These are phyloP conservation scores for Oryza rufipogon DNA, from an alignment of 176 grass and related monocot genomes.

Conservation along the genomic window DNA sequence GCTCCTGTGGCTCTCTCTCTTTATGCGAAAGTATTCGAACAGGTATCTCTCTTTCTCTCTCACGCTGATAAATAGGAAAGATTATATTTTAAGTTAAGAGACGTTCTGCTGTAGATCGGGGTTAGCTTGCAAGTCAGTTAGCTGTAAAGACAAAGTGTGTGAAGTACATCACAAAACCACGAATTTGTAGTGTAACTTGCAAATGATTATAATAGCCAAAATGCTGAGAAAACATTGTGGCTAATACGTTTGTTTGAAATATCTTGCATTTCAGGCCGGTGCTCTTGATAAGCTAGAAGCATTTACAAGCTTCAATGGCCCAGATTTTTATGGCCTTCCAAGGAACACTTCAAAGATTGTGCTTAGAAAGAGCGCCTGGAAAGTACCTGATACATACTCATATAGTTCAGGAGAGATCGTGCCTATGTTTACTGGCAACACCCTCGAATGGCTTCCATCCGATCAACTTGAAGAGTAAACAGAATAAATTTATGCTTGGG, in stretches of 20 bases:
- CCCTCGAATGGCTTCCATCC: constrained; percentile 68
- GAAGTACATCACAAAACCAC: background rate
- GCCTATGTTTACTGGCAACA: constrained; percentile 74
- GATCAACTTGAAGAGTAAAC: constrained; percentile 45
- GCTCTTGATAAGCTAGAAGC: constrained; percentile 86
- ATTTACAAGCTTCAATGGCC: constrained; percentile 95
- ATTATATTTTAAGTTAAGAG: constrained; percentile 16
- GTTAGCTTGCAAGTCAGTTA: background rate
- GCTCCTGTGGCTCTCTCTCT: constrained; percentile 87
- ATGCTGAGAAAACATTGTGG: background rate
- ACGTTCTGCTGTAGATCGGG: constrained; percentile 5
- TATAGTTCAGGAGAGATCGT: constrained; percentile 71
- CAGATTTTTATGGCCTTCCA: constrained; percentile 94
- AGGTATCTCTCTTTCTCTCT: constrained; percentile 53
- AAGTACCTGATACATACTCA: constrained; percentile 67
- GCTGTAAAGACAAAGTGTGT: background rate
- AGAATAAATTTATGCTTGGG: background rate
- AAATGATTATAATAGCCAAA: background rate
- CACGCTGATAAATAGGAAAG: background rate
- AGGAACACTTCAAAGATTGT: constrained; percentile 73
- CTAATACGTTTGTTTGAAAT: constrained; percentile 10
- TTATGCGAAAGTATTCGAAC: constrained; percentile 89
- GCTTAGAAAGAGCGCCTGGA: constrained; percentile 74
- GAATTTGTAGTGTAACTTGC: background rate
- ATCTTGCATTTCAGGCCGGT: constrained; percentile 60